phyloP scores from a whole-genome alignment of 768 basidiomycete species.

The Ramaria rubella region DNA sequence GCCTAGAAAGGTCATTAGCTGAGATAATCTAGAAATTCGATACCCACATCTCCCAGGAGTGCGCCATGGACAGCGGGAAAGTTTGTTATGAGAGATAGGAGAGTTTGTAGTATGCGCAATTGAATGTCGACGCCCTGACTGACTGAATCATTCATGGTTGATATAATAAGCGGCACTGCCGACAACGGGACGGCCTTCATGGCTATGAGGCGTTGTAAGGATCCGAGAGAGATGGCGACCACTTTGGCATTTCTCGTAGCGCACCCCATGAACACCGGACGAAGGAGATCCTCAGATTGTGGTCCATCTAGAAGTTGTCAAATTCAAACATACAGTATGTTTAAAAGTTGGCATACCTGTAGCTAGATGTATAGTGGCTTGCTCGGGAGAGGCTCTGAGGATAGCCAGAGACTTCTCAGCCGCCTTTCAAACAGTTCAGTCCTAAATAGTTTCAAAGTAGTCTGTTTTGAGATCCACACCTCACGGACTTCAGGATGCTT shows the following conservation, averaged over 20 bases:
- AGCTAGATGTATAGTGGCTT: slow-evolving; percentile 63
- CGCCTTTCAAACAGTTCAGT: slow-evolving; percentile 39
- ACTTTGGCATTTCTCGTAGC: slow-evolving; percentile 92
- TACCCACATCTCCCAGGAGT: slow-evolving; percentile 72
- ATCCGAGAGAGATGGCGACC: slow-evolving; percentile 85
- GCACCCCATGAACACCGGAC: slow-evolving; percentile 91
- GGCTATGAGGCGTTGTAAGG: slow-evolving; percentile 83
- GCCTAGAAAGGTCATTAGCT: slow-evolving; percentile 43
- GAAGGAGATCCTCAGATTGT: slow-evolving; percentile 73
- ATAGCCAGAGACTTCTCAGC: slow-evolving; percentile 83
- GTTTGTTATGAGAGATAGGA: slow-evolving; percentile 86
- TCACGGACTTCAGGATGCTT: slow-evolving; percentile 93
- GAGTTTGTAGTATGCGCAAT: slow-evolving; percentile 84
- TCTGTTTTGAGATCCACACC: slow-evolving; percentile 38
- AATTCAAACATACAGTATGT: slow-evolving; percentile 6
- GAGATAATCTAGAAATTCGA: too few relatives aligned
- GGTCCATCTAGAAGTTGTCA: slow-evolving; percentile 49
- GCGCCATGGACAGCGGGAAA: slow-evolving; percentile 76
- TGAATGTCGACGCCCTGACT: slow-evolving; percentile 97
- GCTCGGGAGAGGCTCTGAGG: slow-evolving; percentile 75
- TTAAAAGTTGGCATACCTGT: slow-evolving; percentile 51
- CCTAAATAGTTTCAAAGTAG: slow-evolving; percentile 1
- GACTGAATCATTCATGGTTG: slow-evolving; percentile 81
- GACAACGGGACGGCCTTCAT: slow-evolving; percentile 79
- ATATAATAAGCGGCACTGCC: slow-evolving; percentile 72